A percentile compares a stretch with the other conserved stretches of the same genome.
Evolutionary conservation across 495 filamentous ascomycete genomes (phyloP).

Genomic region (Penicillium alfredii): DNA sequence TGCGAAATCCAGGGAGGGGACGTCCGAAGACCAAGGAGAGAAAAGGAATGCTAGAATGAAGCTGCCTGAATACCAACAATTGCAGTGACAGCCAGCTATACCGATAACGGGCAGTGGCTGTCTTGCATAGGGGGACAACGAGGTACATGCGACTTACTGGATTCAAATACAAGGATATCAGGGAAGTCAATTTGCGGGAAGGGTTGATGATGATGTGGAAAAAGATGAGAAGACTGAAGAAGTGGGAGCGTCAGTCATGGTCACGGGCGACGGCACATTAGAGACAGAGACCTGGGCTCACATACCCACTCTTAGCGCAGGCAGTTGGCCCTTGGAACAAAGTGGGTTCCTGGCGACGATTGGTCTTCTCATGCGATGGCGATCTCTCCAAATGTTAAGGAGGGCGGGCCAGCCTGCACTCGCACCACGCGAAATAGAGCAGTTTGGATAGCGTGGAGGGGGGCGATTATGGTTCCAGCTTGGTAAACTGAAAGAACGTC

Average conservation of each 20-base stretch:
- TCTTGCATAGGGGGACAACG: not conserved
- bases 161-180: too few relatives aligned
- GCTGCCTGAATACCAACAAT: conserved; percentile 1
- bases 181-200: too few relatives aligned
- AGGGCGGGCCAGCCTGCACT: conserved; percentile 14
- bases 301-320: conserved; percentile 19
- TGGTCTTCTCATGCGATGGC: conserved; percentile 13
- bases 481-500: too few relatives aligned
- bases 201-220: not conserved
- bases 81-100: not conserved
- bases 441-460: too few relatives aligned
- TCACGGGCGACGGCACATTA: conserved; percentile 9
- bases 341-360: conserved; percentile 19
- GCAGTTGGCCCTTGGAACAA: conserved; percentile 11
- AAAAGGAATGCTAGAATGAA: not conserved
- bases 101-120: conserved; percentile 1
- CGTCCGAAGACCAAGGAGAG: too few relatives aligned
- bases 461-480: too few relatives aligned
- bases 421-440: conserved; percentile 11
- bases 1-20: too few relatives aligned
- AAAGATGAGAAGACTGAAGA: conserved; percentile 8
- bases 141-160: conserved; percentile 11
- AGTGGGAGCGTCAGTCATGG: conserved; percentile 14
- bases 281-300: conserved; percentile 7
- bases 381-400: conserved; percentile 9